Percentiles rank a stretch among this genome's conserved stretches.
phyloP scores from a whole-genome alignment of 306 rosid species.

The Elaeagnus macrophylla region DNA sequence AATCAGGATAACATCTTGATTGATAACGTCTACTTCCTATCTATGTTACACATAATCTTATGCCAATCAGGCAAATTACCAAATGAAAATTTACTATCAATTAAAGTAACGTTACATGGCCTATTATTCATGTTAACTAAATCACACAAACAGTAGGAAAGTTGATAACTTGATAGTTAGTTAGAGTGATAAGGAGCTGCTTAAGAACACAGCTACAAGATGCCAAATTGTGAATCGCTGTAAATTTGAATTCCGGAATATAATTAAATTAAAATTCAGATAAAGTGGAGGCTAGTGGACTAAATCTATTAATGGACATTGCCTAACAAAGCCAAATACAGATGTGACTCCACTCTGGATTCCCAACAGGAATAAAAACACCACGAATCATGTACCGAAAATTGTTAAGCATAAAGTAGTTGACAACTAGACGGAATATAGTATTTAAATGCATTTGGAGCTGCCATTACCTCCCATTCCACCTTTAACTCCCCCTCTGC shows the following conservation, averaged over 20 bases:
- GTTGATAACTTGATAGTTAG: no score
- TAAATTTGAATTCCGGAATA: no score
- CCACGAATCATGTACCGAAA: neutral
- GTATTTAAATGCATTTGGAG: constrained; percentile 23
- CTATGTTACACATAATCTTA: neutral
- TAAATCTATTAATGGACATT: neutral
- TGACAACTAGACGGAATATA: constrained; percentile 39
- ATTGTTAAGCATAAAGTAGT: constrained; percentile 38
- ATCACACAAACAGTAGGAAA: no score
- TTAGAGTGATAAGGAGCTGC: no score
- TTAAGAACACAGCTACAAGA: no score
- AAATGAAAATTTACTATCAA: no score
- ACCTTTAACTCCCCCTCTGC: constrained; percentile 15
- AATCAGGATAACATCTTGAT: neutral
- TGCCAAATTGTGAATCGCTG: no score
- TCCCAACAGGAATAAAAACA: neutral
- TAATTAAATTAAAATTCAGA: neutral
- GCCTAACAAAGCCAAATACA: constrained; percentile 17
- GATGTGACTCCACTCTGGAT: constrained; percentile 1
- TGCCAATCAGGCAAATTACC: no score
- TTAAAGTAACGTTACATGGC: no score
- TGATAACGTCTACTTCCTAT: neutral
- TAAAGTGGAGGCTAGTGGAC: no score
- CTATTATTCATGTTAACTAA: no score
- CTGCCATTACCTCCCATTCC: constrained; percentile 48